Evolutionary conservation across 805 yeast species (phyloP).

Genomic region (Metschnikowia koreensis): DNA sequence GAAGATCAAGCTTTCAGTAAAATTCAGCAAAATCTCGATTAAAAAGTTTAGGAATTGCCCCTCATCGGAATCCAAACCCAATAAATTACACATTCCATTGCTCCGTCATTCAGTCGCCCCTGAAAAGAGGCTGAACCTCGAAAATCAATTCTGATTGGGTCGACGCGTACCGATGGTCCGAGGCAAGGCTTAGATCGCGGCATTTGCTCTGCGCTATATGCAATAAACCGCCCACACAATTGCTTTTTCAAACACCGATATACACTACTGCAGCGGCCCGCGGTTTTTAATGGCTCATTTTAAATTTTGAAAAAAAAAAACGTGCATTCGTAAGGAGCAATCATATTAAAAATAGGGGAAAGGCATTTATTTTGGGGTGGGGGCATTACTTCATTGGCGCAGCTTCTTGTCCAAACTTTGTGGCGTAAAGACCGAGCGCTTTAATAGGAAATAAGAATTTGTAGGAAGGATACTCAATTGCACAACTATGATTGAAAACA

Average conservation of each 20-base stretch:
- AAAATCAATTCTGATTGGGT: neutral
- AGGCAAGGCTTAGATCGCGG: conserved; percentile 3
- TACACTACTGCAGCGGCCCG: conserved; percentile 2
- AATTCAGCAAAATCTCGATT: too few species aligned
- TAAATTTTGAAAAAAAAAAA: too few species aligned
- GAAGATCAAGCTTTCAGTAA: too few species aligned
- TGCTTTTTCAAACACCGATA: conserved; percentile 7
- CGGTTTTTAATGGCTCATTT: neutral
- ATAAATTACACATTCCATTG: neutral
- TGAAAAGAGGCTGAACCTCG: neutral
- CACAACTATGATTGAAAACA: conserved; percentile 87
- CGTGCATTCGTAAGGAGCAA: too few species aligned
- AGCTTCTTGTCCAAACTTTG: conserved; percentile 26
- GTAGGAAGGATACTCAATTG: conserved; percentile 94
- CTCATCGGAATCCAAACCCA: neutral
- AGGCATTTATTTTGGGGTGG: neutral
- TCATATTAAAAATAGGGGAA: neutral
- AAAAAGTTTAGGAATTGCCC: neutral
- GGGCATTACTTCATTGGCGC: neutral
- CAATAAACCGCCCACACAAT: neutral
- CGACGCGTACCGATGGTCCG: neutral
- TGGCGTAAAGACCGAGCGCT: conserved; percentile 74
- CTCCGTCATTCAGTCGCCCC: neutral
- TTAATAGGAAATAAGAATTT: conserved; percentile 86
- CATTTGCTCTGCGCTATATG: neutral